phyloP scores from a whole-genome alignment of 306 rosid genomes.

The Trifolium fragiferum region DNA sequence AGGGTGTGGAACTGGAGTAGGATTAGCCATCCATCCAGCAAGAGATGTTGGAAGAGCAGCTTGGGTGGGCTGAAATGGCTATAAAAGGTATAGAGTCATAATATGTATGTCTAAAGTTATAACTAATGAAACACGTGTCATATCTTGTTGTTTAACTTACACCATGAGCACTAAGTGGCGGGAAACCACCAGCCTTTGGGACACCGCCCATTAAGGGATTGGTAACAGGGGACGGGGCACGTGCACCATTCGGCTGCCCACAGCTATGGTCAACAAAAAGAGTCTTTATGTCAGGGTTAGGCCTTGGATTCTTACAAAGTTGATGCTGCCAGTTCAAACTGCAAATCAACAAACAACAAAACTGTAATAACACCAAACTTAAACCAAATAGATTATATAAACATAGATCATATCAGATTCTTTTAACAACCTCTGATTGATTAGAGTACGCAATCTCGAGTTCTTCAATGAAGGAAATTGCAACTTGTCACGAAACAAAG shows the following conservation, averaged over 20 bases:
- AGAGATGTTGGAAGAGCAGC: slow-evolving; percentile 86
- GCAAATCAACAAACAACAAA: slow-evolving; percentile 47
- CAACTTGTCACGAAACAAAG: slow-evolving; percentile 97
- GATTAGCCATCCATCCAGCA: slow-evolving; percentile 99
- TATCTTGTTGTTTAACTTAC: slow-evolving; percentile 59
- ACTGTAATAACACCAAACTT: slow-evolving; percentile 29
- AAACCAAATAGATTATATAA: slow-evolving; percentile 15
- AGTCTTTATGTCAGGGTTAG: slow-evolving; percentile 99
- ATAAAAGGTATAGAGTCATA: slow-evolving; percentile 46
- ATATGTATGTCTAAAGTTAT: slow-evolving; percentile 43
- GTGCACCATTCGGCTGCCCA: slow-evolving; percentile 98
- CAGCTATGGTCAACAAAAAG: slow-evolving; percentile 97
- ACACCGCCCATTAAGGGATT: slow-evolving; percentile 92
- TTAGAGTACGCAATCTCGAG: slow-evolving; percentile 94
- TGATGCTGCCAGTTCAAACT: slow-evolving; percentile 99
- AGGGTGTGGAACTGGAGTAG: slow-evolving; percentile 91
- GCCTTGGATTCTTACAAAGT: slow-evolving; percentile 97
- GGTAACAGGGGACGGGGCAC: slow-evolving; percentile 99
- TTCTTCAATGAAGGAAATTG: slow-evolving; percentile 95
- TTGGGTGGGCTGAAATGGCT: slow-evolving; percentile 97
- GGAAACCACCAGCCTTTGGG: slow-evolving; percentile 93
- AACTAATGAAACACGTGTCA: slow-evolving; percentile 10
- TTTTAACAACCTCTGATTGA: slow-evolving; percentile 84
- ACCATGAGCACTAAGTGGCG: slow-evolving; percentile 91
- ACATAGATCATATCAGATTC: slow-evolving; percentile 23